A percentile compares a stretch with the other conserved stretches of the same genome.
These are phyloP conservation scores for Zygosaccharomyces pseudorouxii DNA, from an alignment of 805 yeast species.

Conservation along the genomic window DNA sequence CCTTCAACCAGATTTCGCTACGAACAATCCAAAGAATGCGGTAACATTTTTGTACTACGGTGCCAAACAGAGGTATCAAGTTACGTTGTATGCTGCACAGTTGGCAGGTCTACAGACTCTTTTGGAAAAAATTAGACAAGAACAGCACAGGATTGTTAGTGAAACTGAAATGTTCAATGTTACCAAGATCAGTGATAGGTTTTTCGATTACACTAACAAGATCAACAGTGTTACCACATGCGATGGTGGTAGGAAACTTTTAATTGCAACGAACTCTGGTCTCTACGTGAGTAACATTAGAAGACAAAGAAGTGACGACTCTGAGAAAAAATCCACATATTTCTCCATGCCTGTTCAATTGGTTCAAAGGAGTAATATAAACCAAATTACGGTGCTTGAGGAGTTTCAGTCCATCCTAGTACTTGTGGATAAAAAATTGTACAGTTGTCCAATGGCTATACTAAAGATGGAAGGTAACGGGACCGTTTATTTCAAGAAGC, in stretches of 20 bases:
- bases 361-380: slow-evolving; percentile 67
- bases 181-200: slow-evolving; percentile 67
- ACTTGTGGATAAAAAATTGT: slow-evolving; percentile 73
- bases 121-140: slow-evolving; percentile 71
- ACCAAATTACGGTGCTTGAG: slow-evolving; percentile 87
- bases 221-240: slow-evolving; percentile 90
- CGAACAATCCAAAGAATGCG: slow-evolving; percentile 31
- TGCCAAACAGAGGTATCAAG: slow-evolving; percentile 39
- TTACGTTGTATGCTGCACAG: slow-evolving; percentile 42
- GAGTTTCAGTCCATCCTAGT: slow-evolving; percentile 82
- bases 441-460: slow-evolving; percentile 73
- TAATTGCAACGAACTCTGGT: slow-evolving; percentile 91
- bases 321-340: slow-evolving; percentile 41
- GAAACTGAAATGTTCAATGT: slow-evolving; percentile 76
- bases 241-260: slow-evolving; percentile 86
- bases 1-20: slow-evolving; percentile 22
- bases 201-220: slow-evolving; percentile 67
- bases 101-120: slow-evolving; percentile 67
- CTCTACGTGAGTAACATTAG: slow-evolving; percentile 75
- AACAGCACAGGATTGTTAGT: slow-evolving; percentile 67
- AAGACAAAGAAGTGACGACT: slow-evolving; percentile 44
- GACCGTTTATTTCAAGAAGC: slow-evolving; percentile 46
- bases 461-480: slow-evolving; percentile 37
- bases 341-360: slow-evolving; percentile 73
- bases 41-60: slow-evolving; percentile 35